Conservation (phyloP, 2,329 filamentous ascomycete genomes). For the Xylaria sp. region DNA sequence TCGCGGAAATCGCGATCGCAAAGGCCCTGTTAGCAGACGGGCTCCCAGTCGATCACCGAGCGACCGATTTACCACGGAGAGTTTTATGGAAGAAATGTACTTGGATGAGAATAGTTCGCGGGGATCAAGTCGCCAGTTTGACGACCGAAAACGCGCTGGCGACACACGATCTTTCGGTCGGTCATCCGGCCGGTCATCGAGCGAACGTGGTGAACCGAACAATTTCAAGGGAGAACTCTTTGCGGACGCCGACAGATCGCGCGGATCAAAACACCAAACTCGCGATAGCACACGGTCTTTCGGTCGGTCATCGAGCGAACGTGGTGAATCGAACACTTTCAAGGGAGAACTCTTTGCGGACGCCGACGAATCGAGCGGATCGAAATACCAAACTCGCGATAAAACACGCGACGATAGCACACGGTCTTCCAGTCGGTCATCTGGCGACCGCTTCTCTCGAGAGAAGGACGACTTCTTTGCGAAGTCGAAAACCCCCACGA, state of each 20-base stretch:
- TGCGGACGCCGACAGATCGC: neutral
- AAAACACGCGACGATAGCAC: neutral
- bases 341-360: no score
- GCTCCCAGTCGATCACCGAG: neutral
- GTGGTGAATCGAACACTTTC: neutral
- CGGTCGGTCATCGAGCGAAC: neutral
- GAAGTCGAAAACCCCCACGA: neutral
- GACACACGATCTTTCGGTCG: no score
- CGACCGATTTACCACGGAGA: neutral
- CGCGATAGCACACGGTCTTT: neutral
- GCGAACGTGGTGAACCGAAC: neutral
- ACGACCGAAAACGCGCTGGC: no score
- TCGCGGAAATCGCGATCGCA: neutral
- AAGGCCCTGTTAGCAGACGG: neutral
- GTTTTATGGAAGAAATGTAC: constrained; percentile 2
- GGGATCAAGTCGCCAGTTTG: no score
- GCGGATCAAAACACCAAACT: neutral
- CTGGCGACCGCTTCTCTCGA: constrained; percentile 5
- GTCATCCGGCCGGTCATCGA: neutral
- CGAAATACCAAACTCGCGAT: neutral
- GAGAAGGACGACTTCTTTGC: constrained; percentile 13
- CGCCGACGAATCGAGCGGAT: neutral
- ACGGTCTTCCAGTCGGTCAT: neutral
- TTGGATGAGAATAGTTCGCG: no score
- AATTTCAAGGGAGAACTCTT: no score